Base-by-base conservation (phyloP, 805 yeast genomes). In the Yarrowia bubula region DNA sequence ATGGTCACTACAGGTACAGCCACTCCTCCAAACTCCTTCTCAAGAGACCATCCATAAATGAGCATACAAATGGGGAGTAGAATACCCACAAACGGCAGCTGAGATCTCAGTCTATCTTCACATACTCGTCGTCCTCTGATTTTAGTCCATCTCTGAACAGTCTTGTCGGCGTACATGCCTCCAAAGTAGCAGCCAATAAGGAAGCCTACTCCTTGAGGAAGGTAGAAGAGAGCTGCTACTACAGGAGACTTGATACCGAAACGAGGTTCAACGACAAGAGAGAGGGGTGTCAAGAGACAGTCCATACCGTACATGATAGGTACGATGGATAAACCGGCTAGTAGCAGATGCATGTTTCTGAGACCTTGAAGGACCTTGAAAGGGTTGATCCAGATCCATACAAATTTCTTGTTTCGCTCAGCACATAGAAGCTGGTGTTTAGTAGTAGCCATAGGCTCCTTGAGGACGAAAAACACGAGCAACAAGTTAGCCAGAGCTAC, bases 161-260 rank as follows among this genome's bases (percentile, higher is more conserved):
- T 74, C 58, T 73, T 71, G 71, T 84, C 87, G 0, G 87, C 83
- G 75, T 77, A 81, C 60, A 72, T 70, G 0, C 87, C 88, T 4
- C 87, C 87, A 66, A 81, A 65, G 22, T 80, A 75, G 7, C 85
- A 79, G 0, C 87, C 87, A 0, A 71, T 39, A 1, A 83, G 50
- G 68, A 82, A 83, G 0, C 88, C 88, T n/a, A 73, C 13, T 0
- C 87, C 87, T 0, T 87, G 86, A 3, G 87, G 81, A 4, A 84
- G 71, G 68, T 84, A 84, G 69, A 84, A 84, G 18, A 84, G 71
- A 0, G 85, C 80, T 44, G 85, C 83, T 66, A 77, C 78, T 1
- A 84, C 70, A 0, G 88, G 87, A 17, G 78, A 69, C 0, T 75
- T 75, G 35, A 84, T 72, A 46, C 80, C 69, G 73, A 84, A 84